Evolutionary conservation across 2,329 filamentous ascomycete species (phyloP), one percentile per base, ranked within the genome.

Genomic region (Penicillium hesseltinei): DNA sequence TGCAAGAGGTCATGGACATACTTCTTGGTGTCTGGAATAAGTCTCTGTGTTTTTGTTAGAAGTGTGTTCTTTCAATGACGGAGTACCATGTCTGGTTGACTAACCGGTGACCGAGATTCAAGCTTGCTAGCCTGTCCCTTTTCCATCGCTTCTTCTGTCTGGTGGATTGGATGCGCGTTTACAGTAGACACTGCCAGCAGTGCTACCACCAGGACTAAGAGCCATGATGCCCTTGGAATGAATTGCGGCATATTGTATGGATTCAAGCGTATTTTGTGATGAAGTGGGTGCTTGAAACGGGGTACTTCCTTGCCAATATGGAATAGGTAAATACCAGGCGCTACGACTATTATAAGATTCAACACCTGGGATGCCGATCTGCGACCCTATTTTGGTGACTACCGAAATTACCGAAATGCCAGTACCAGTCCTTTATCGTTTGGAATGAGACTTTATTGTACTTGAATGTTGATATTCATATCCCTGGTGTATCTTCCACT

Each of bases 1-100:
- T 59, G 38, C 3, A 71, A 44, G 21, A 69, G 11, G 2, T 53
- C 17, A 38, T 45, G 7, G 1, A 71, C 29, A 27, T 69, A 60
- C 4, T 60, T 13, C 7, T 59, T 27, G 10, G 58, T 62, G 25
- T 62, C 54, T 17, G 69, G 66, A 36, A 69, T 65, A 8, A 68
- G 47, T 55, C 68, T 61, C 67, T 70, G 35, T 36, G 1, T 0
- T 13, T 19, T 0, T 25, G 19, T 65, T 55, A 64, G 57, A 1
- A 33, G 27, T 17, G 4, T 43, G 5, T 23, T 4, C 21, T 13
- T 31, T 33, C 1, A 11, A 2, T 17, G 4, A 27, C 5, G 5
- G 17, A 45, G 17, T 23, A 10, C 10, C 11, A 39, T 21, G 3
- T 21, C 4, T 23, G 15, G 25, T 11, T 29, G 11, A 50, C 59